phyloP scores from a whole-genome alignment of 2,329 filamentous ascomycete species.

The Fusarium foetens region DNA sequence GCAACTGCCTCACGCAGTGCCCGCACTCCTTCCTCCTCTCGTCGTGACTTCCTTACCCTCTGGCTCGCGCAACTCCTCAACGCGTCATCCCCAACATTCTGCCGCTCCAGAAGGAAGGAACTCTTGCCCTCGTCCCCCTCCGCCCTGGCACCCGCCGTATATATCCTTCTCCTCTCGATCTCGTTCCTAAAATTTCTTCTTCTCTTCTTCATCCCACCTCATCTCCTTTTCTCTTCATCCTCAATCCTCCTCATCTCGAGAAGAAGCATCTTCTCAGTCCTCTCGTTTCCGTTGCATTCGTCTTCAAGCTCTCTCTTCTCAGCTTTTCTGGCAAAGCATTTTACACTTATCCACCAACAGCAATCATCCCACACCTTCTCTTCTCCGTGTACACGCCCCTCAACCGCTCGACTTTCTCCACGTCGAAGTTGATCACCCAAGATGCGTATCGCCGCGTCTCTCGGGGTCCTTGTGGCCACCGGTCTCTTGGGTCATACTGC shows the following conservation, averaged over 20 bases:
- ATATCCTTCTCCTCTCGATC: slow-evolving; percentile 10
- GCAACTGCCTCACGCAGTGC: neutral
- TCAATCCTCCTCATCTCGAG: slow-evolving; percentile 24
- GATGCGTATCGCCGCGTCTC: slow-evolving; percentile 53
- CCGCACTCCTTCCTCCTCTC: slow-evolving; percentile 22
- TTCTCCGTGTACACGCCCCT: neutral
- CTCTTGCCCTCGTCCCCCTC: slow-evolving; percentile 16
- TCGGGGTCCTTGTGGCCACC: slow-evolving; percentile 51
- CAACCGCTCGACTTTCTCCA: neutral
- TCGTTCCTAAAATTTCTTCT: slow-evolving; percentile 12
- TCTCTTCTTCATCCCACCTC: slow-evolving; percentile 20
- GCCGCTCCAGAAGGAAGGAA: slow-evolving; percentile 32
- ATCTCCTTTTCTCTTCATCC: slow-evolving; percentile 26
- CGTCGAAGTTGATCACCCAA: slow-evolving; percentile 30
- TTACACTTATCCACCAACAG: slow-evolving; percentile 7
- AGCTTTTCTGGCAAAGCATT: slow-evolving; percentile 14
- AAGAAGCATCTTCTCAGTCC: slow-evolving; percentile 23
- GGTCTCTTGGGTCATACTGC: slow-evolving; percentile 48
- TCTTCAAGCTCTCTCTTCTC: slow-evolving; percentile 24
- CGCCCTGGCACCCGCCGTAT: neutral
- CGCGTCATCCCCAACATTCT: slow-evolving; percentile 34
- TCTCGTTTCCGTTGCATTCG: slow-evolving; percentile 24
- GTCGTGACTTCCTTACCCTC: slow-evolving; percentile 20
- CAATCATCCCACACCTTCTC: neutral
- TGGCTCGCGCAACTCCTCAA: slow-evolving; percentile 7